Evolutionary conservation across 345 rosid genomes (phyloP).

Genomic region (Gossypium turneri): DNA sequence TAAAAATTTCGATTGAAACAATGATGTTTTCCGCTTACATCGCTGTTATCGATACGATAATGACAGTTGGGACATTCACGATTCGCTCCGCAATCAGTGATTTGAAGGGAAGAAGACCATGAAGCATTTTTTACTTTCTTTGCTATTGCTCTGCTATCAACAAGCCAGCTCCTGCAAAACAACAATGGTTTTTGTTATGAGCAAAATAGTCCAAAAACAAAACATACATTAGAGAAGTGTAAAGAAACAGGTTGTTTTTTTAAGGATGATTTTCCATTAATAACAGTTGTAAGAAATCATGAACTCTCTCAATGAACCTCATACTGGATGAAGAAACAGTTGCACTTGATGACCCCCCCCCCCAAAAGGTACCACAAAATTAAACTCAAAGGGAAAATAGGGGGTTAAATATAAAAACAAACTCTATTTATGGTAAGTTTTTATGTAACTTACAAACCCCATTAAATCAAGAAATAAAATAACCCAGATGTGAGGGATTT

Average conservation of each 20-base stretch:
- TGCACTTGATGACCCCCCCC: too few relatives aligned
- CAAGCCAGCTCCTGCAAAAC: constrained; percentile 71
- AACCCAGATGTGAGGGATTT: neutral
- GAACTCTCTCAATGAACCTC: neutral
- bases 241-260: neutral
- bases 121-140: constrained; percentile 63
- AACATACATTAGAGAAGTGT: neutral
- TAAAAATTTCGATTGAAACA: neutral
- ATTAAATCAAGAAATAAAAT: neutral
- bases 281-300: neutral
- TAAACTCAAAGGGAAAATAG: neutral
- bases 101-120: constrained; percentile 40
- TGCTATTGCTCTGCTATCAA: constrained; percentile 69
- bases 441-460: neutral
- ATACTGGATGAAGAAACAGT: neutral
- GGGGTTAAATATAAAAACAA: neutral
- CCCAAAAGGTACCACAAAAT: neutral
- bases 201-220: neutral
- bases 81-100: constrained; percentile 61
- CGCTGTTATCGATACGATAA: constrained; percentile 60
- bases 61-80: constrained; percentile 79
- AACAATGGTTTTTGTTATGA: neutral
- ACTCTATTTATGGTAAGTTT: constrained; percentile 1
- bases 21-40: constrained; percentile 44
- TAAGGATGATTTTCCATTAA: neutral